Evolutionary conservation across 164 flowering plant species (phyloP), one percentile per base, ranked within the genome.

Genomic region (Echeveria elegans): DNA sequence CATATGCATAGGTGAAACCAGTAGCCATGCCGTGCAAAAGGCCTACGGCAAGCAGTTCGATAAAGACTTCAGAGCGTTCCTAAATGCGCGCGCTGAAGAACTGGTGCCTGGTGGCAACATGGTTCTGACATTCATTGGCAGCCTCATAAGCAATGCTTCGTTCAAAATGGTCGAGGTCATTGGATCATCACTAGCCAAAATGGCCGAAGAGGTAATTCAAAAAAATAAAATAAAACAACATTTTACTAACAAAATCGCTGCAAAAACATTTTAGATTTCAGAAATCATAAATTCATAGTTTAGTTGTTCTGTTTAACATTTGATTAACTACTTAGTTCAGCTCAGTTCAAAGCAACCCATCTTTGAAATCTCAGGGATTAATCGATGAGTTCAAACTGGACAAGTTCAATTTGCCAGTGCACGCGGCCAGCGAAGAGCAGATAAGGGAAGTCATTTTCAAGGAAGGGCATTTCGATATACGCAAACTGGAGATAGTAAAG

Each of bases 61-160:
- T n/a, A 37, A 40, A 5, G 75, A 75, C 32, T 72, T 75, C 45
- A 62, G 67, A 3, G 3, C 18, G 14, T 75, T 75, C 58, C 53
- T 75, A 15, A 66, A 31, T 32, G 63, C 28, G 1, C 75, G 78
- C 2, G 30, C 68, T 0, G 30, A 59, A 16, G 78, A 75, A 32
- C 0, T 72, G 21, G 48, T 71, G 14, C 6, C 36, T 5, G 75
- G 72, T 15, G 78, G 78, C 5, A 66, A 65, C 18, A 72, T 75
- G 78, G 59, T 67, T 7, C 24, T 72, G 58, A 38, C 74, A 16
- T 45, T 72, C 16, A 26, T 63, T 0, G 75, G 68, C 6, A 61
- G 72, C 53, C 52, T 47, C 29, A 47, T 14, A 12, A n/a, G 23
- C 6, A 63, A 71, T 59, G 70, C 69, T 8, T 9, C 74, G 0